phyloP scores from a whole-genome alignment of 805 yeast genomes.

The Wickerhamiella alocasiicola region DNA sequence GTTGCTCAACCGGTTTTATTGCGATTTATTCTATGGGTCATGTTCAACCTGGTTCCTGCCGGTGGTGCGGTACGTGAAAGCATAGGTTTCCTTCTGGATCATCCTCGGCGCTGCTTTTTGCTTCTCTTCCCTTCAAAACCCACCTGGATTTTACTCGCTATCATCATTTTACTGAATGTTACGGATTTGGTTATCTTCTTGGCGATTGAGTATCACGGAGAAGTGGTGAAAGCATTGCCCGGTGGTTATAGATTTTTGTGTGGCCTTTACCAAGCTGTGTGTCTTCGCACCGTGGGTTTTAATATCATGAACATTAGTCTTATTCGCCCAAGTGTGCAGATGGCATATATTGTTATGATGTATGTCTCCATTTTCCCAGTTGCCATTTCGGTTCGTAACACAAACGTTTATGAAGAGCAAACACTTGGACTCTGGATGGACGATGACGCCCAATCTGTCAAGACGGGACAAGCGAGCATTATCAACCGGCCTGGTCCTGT shows the following conservation, averaged over 20 bases:
- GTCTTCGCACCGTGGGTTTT: constrained; percentile 92
- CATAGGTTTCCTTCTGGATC: constrained; percentile 75
- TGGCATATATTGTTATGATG: constrained; percentile 94
- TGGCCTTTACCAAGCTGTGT: constrained; percentile 82
- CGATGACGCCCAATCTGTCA: constrained; percentile 22
- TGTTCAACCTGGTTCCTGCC: constrained; percentile 55
- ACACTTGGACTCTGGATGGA: constrained; percentile 71
- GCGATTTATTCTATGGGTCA: constrained; percentile 69
- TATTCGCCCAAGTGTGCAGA: constrained; percentile 84
- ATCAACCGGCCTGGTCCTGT: constrained; percentile 34
- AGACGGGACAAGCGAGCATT: not conserved
- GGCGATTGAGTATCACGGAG: constrained; percentile 47
- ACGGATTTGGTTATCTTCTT: constrained; percentile 73
- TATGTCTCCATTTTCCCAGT: constrained; percentile 91
- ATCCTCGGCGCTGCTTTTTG: constrained; percentile 95
- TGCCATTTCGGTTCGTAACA: constrained; percentile 91
- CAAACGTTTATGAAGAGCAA: constrained; percentile 96
- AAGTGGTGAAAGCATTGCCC: constrained; percentile 40
- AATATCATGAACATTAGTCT: constrained; percentile 53
- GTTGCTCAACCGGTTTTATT: constrained; percentile 85
- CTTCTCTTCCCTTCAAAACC: constrained; percentile 82
- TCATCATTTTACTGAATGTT: constrained; percentile 57
- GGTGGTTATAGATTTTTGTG: constrained; percentile 60
- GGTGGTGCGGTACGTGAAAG: constrained; percentile 44
- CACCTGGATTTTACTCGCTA: constrained; percentile 67